phyloP scores from a whole-genome alignment of 805 yeast genomes.

The Wilhelminamyces savonicus region DNA sequence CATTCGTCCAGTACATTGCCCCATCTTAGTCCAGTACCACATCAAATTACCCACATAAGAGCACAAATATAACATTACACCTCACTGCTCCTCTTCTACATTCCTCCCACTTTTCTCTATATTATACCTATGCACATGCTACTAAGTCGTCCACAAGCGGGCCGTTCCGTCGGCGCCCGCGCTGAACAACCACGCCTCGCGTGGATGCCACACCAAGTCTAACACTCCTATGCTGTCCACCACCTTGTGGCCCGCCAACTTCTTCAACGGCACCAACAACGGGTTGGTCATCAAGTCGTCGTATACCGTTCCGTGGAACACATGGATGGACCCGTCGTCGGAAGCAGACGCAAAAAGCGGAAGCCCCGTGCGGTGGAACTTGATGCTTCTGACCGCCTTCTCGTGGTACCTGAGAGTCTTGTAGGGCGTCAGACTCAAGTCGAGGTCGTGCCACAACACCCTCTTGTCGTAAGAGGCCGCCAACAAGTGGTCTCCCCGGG shows the following conservation, averaged over 20 bases:
- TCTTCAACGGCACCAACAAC: conserved; percentile 90
- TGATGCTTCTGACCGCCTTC: conserved; percentile 84
- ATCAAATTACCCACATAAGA: too few relatives aligned
- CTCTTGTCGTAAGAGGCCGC: conserved; percentile 93
- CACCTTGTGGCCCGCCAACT: conserved; percentile 83
- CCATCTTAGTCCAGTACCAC: too few relatives aligned
- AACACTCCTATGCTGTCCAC: conserved; percentile 79
- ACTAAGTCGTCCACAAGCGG: conserved; percentile 87
- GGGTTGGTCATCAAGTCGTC: conserved; percentile 96
- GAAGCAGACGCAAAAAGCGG: conserved; percentile 94
- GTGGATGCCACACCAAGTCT: conserved; percentile 91
- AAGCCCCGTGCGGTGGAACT: conserved; percentile 76
- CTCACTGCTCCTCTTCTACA: too few relatives aligned
- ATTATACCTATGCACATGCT: conserved; percentile 1
- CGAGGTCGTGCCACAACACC: conserved; percentile 96
- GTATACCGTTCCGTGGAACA: conserved; percentile 94
- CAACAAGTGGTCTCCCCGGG: conserved; percentile 89
- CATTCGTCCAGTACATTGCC: too few relatives aligned
- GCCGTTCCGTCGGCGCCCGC: conserved; percentile 98
- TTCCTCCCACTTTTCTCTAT: too few relatives aligned
- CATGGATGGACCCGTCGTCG: conserved; percentile 89
- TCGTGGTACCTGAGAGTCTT: conserved; percentile 93
- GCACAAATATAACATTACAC: too few relatives aligned
- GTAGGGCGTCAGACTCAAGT: conserved; percentile 82
- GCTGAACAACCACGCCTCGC: conserved; percentile 95